Conservation (phyloP, 108 stramenopile genomes). For the Skeletonema potamos region DNA sequence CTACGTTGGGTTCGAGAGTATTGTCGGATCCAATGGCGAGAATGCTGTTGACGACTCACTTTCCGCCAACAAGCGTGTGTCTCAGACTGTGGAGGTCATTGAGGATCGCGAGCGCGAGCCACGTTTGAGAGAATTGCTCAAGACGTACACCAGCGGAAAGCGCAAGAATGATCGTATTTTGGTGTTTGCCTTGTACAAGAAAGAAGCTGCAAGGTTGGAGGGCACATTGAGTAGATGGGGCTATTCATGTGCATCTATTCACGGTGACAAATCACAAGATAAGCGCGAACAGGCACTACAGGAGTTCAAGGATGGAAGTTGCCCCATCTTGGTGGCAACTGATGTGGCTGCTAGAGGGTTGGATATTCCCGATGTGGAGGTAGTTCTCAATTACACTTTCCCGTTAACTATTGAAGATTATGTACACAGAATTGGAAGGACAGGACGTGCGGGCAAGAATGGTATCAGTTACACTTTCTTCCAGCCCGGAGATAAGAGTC, state of each 20-base stretch:
- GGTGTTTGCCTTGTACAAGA: constrained; percentile 97
- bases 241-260: constrained; percentile 81
- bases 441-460: constrained; percentile 96
- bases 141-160: constrained; percentile 66
- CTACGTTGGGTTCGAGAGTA: constrained; percentile 85
- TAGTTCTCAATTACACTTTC: constrained; percentile 96
- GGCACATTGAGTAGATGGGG: constrained; percentile 72
- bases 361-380: constrained; percentile 97
- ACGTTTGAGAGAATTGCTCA: constrained; percentile 75
- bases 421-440: constrained; percentile 96
- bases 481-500: constrained; percentile 93
- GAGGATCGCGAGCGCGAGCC: constrained; percentile 88
- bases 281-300: constrained; percentile 86
- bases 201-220: constrained; percentile 94
- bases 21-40: constrained; percentile 78
- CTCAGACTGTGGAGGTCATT: constrained; percentile 93
- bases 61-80: constrained; percentile 92
- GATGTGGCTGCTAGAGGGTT: constrained; percentile 98
- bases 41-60: constrained; percentile 82
- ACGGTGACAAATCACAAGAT: constrained; percentile 96
- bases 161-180: constrained; percentile 77
- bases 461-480: constrained; percentile 97
- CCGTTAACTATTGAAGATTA: constrained; percentile 97
- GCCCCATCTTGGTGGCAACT: constrained; percentile 95
- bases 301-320: constrained; percentile 88